Percentiles rank a stretch among this genome's conserved stretches.
These are phyloP conservation scores for Penicillium fimorum DNA, from an alignment of 495 filamentous ascomycete species.

Conservation along the genomic window DNA sequence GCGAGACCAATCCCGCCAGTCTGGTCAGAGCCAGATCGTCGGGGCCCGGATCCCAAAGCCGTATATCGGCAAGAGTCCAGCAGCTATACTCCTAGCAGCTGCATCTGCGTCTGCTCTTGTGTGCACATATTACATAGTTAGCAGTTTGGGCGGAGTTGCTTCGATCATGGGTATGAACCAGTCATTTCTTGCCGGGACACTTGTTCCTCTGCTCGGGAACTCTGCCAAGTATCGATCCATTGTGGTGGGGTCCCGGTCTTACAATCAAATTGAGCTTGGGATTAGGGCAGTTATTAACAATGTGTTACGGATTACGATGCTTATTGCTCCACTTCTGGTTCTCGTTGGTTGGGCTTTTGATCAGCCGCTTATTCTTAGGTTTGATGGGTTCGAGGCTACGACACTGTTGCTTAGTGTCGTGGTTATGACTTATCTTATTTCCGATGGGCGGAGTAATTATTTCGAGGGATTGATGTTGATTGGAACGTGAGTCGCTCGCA, in stretches of 20 bases:
- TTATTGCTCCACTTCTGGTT: slow-evolving; percentile 38
- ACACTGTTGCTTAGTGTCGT: slow-evolving; percentile 35
- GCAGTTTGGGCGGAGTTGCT: slow-evolving; percentile 22
- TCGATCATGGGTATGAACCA: slow-evolving; percentile 15
- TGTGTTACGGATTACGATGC: slow-evolving; percentile 30
- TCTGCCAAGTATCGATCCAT: slow-evolving; percentile 23
- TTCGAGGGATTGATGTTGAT: slow-evolving; percentile 29
- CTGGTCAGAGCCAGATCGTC: slow-evolving; percentile 1
- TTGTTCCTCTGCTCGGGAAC: slow-evolving; percentile 31
- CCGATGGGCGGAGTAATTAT: slow-evolving; percentile 72
- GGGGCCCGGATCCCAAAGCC: slow-evolving; percentile 1
- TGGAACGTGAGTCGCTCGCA: slow-evolving; percentile 22
- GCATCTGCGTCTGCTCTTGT: slow-evolving; percentile 17
- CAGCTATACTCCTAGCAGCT: slow-evolving; percentile 10
- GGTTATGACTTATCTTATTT: slow-evolving; percentile 43
- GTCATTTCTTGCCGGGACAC: slow-evolving; percentile 25
- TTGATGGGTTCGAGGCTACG: slow-evolving; percentile 38
- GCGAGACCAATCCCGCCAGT: not conserved
- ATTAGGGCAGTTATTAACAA: slow-evolving; percentile 28
- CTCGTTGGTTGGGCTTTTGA: slow-evolving; percentile 38
- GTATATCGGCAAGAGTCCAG: not conserved
- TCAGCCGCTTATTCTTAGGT: slow-evolving; percentile 30
- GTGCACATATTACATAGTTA: slow-evolving; percentile 27
- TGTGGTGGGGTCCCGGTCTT: slow-evolving; percentile 14
- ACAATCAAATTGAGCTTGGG: slow-evolving; percentile 25